A percentile compares a stretch with the other conserved stretches of the same genome.
phyloP scores from a whole-genome alignment of 2,329 filamentous ascomycete species.

The Neoarthrinium moseri region DNA sequence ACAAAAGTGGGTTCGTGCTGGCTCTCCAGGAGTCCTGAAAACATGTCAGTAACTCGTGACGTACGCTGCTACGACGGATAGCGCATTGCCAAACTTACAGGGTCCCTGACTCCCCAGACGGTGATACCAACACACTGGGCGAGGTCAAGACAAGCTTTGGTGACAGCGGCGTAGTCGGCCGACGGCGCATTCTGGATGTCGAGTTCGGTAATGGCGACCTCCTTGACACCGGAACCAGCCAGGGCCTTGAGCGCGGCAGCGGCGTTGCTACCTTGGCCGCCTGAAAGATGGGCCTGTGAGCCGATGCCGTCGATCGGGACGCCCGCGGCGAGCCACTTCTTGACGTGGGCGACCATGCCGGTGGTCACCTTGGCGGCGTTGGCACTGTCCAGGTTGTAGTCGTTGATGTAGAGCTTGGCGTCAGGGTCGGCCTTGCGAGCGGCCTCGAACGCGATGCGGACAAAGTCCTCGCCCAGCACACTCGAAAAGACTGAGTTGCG shows the following conservation, averaged over 20 bases:
- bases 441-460: constrained; percentile 67
- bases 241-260: constrained; percentile 44
- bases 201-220: constrained; percentile 60
- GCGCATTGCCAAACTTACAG: constrained; percentile 32
- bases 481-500: constrained; percentile 63
- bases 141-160: constrained; percentile 56
- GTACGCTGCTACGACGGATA: too few relatives aligned
- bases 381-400: constrained; percentile 66
- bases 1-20: constrained; percentile 49
- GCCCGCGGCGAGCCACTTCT: constrained; percentile 61
- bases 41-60: not conserved
- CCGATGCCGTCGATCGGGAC: constrained; percentile 61
- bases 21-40: constrained; percentile 51
- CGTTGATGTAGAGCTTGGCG: constrained; percentile 75
- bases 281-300: constrained; percentile 48
- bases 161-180: constrained; percentile 57
- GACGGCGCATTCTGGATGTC: constrained; percentile 60
- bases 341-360: constrained; percentile 55
- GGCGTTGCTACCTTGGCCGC: constrained; percentile 37
- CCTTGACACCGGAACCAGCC: constrained; percentile 41
- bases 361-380: constrained; percentile 54
- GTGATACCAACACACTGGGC: constrained; percentile 65
- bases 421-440: constrained; percentile 64
- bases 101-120: constrained; percentile 55
- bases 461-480: constrained; percentile 68